These are phyloP conservation scores for Oldenlandia corymbosa DNA, from an alignment of 257 asterid genomes.

Conservation along the genomic window DNA sequence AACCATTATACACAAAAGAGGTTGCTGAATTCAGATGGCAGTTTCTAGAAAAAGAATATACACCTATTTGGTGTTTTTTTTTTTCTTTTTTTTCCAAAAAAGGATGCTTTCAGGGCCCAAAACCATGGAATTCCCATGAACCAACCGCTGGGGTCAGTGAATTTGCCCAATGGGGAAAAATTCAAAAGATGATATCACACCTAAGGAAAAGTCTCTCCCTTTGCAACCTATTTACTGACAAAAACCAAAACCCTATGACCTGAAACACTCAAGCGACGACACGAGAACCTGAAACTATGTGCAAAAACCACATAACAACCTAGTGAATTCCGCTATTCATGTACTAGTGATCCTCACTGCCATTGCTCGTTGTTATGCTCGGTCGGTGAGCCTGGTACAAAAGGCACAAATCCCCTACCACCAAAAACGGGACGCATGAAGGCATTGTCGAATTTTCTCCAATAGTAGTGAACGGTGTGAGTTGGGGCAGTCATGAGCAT, in stretches of 20 bases:
- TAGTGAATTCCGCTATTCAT: not conserved
- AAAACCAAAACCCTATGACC: constrained; percentile 8
- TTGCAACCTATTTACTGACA: not conserved
- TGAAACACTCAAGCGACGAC: not conserved
- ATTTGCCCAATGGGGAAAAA: constrained; percentile 16
- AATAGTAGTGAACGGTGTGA: constrained; percentile 76
- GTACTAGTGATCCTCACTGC: constrained; percentile 27
- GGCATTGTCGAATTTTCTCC: constrained; percentile 86
- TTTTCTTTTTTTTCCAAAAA: too few relatives aligned
- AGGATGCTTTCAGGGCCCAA: constrained; percentile 17
- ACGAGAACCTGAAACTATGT: not conserved
- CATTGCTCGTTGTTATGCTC: constrained; percentile 37
- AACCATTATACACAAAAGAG: constrained; percentile 10
- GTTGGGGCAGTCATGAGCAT: constrained; percentile 73
- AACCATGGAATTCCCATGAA: constrained; percentile 24
- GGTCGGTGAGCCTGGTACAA: constrained; percentile 77
- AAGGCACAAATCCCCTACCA: constrained; percentile 93
- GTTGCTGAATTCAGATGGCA: constrained; percentile 1
- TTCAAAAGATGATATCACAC: constrained; percentile 18
- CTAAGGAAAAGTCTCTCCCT: not conserved
- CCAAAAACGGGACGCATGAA: constrained; percentile 98
- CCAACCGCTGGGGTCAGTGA: constrained; percentile 13
- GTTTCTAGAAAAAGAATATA: constrained; percentile 15
- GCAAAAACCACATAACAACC: constrained; percentile 4
- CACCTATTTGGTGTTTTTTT: constrained; percentile 25